Conservation (phyloP, 164 flowering plant species). For the Magnolia sinica region DNA sequence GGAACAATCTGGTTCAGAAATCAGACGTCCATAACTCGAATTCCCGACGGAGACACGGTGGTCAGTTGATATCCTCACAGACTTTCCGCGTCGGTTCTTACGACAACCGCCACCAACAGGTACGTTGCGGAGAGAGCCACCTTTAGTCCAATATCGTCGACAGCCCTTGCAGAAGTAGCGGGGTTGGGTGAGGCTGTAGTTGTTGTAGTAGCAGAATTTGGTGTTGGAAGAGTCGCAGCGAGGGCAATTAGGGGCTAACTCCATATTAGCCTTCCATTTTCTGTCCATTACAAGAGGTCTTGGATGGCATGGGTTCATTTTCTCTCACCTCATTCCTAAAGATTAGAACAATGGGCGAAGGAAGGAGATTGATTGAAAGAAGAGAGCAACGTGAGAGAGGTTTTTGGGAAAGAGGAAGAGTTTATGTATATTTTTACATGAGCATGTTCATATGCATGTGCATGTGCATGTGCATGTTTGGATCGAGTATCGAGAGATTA, state of each 20-base stretch:
- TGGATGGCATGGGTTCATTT: conserved; percentile 13
- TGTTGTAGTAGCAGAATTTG: conserved; percentile 55
- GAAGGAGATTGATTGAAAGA: background rate
- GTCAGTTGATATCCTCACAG: background rate
- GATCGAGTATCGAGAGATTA: background rate
- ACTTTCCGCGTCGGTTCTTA: conserved; percentile 44
- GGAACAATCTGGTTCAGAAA: background rate
- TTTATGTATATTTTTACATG: background rate
- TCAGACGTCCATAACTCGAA: background rate
- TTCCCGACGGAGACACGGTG: conserved; percentile 1
- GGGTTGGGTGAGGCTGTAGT: conserved; percentile 79
- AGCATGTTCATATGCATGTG: background rate
- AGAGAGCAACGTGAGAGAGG: background rate
- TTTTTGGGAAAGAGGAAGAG: background rate
- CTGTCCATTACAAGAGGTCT: conserved; percentile 18
- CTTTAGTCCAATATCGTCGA: conserved; percentile 76
- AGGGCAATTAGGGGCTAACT: conserved; percentile 32
- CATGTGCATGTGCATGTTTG: background rate
- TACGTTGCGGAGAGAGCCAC: conserved; percentile 68
- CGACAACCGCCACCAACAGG: conserved; percentile 83
- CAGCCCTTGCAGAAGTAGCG: conserved; percentile 72
- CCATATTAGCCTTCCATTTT: conserved; percentile 23
- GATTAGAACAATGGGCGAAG: background rate
- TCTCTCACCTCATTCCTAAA: background rate
- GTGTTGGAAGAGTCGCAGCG: conserved; percentile 28